A percentile compares a stretch with the other conserved stretches of the same genome.
Evolutionary conservation across 108 stramenopile species (phyloP).

Genomic region (Cyclotella baltica): DNA sequence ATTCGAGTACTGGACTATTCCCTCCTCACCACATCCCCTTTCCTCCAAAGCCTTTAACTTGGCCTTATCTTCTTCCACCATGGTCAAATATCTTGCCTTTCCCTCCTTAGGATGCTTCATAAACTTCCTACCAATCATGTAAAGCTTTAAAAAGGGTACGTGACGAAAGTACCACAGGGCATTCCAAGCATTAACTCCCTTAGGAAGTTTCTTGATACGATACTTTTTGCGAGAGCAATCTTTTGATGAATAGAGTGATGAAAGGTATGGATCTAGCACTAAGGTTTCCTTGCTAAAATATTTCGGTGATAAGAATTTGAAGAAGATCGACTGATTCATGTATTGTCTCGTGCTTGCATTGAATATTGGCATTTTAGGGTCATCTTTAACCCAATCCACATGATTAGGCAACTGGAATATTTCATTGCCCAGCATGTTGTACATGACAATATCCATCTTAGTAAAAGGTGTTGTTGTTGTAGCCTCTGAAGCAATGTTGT

Average conservation of each 20-base stretch:
- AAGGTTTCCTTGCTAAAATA: conserved; percentile 15
- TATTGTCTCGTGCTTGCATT: conserved; percentile 34
- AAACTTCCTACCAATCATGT: conserved; percentile 13
- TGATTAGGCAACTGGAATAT: neutral
- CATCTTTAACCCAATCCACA: neutral
- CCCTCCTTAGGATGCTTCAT: conserved; percentile 31
- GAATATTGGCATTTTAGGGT: conserved; percentile 31
- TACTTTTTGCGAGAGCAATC: conserved; percentile 37
- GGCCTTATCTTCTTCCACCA: conserved; percentile 15
- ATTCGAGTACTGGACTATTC: conserved; percentile 2
- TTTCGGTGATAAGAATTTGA: conserved; percentile 26
- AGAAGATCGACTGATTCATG: conserved; percentile 20
- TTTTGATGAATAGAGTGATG: conserved; percentile 18
- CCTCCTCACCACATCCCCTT: conserved; percentile 21
- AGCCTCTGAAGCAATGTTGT: conserved; percentile 38
- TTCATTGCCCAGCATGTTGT: neutral
- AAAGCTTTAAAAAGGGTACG: conserved; percentile 9
- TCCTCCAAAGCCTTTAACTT: conserved; percentile 22
- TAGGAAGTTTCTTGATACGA: conserved; percentile 21
- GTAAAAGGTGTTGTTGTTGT: conserved; percentile 37
- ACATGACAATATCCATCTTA: conserved; percentile 31
- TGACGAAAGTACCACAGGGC: conserved; percentile 15
- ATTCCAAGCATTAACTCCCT: conserved; percentile 15
- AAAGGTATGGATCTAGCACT: conserved; percentile 30
- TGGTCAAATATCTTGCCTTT: conserved; percentile 10